Conservation (phyloP, 139 green algal species). For the Desmodesmus armatus region DNA sequence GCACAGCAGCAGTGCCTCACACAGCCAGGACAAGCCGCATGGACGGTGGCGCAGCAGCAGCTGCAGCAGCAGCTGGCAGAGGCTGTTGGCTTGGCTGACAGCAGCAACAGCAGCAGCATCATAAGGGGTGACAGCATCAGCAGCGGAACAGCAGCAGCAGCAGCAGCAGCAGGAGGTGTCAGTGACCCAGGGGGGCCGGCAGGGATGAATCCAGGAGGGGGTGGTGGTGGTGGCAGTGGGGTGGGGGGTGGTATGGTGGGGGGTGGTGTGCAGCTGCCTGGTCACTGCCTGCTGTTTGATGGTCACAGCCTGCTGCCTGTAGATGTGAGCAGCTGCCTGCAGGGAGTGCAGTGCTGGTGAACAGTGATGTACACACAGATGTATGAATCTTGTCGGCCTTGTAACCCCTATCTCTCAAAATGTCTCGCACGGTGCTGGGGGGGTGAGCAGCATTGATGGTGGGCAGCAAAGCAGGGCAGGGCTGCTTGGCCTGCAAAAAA, state of each 20-base stretch:
- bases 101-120: neutral
- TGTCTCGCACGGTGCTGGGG: too few species aligned
- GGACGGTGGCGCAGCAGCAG: constrained; percentile 56
- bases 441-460: too few species aligned
- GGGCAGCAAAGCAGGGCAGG: too few species aligned
- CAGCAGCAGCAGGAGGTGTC: neutral
- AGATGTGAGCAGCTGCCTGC: constrained; percentile 59
- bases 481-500: too few species aligned
- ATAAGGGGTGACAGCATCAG: neutral
- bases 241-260: constrained; percentile 32
- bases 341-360: constrained; percentile 51
- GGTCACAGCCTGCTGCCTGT: constrained; percentile 49
- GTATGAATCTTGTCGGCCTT: neutral
- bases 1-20: constrained; percentile 62
- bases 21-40: constrained; percentile 44
- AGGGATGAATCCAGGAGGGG: neutral
- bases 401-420: too few species aligned
- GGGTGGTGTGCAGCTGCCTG: constrained; percentile 55
- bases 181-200: neutral
- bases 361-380: neutral
- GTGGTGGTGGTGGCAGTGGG: neutral
- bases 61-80: constrained; percentile 60
- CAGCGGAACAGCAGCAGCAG: neutral
- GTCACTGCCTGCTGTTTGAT: constrained; percentile 72
- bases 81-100: constrained; percentile 54